Evolutionary conservation across 2,329 filamentous ascomycete species (phyloP), one percentile per base, ranked within the genome.

Genomic region (Basipetospora chlamydospora): DNA sequence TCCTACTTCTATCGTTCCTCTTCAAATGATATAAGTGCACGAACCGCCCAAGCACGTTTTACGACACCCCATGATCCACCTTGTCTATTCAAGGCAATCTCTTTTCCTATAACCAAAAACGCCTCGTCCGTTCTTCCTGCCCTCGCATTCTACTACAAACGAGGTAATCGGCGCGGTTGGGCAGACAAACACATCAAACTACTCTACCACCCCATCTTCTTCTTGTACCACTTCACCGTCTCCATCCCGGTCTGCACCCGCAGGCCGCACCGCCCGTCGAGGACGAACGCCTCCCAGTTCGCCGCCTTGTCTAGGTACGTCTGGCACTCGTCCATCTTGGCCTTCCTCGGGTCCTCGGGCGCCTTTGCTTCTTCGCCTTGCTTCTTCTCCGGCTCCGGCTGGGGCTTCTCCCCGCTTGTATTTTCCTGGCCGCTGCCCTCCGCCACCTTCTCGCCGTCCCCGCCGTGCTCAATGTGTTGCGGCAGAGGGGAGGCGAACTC

Each of bases 221-320:
- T 54, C 35, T 52, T 50, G 35, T 66, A 61, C 71, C 71, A 75
- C 29, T 56, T 63, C 34, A 85, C 50, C 12, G 77, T 83, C 47
- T 79, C 72, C 46, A 78, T 56, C 2, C 71, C 80, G 4, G 77
- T 79, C 48, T 78, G 75, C 37, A 84, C 69, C 40, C 80, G 74
- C 67, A 87, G 69, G 3, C 80, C 79, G 35, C 87, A 68, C 45
- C 82, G 67, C 13, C 77, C 74, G 56, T 92, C 83, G 35, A 90
- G 61, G 41, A 81, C 67, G 51, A 77, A 90, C 1, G 56, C 51
- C 47, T 84, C 80, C 80, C 80, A 87, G 33, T 59, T 69, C 35
- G 75, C 70, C 21, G 77, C 75, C 49, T 76, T 76, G 20, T 78
- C 69, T 15, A 90, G 58, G 57, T 74, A 74, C 33, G 64, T 59